These are phyloP conservation scores for Penicillium cataractarum DNA, from an alignment of 495 filamentous ascomycete genomes.

Conservation along the genomic window DNA sequence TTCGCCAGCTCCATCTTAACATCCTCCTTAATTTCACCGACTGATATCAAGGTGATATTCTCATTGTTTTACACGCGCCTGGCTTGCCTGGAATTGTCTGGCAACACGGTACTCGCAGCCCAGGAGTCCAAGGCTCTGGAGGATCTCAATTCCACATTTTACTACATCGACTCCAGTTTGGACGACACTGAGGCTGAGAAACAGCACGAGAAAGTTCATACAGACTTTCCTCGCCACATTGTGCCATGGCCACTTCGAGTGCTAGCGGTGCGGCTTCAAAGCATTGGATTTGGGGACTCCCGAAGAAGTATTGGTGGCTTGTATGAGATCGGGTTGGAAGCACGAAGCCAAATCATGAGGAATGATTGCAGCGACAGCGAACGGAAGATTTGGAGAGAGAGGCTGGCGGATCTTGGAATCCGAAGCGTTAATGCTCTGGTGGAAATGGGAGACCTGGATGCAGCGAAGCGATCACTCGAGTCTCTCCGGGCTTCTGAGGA, in stretches of 20 bases:
- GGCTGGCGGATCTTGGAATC: slow-evolving; percentile 76
- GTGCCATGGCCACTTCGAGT: slow-evolving; percentile 89
- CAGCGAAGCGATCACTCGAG: slow-evolving; percentile 70
- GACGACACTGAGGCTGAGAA: slow-evolving; percentile 31
- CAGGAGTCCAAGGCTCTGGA: slow-evolving; percentile 84
- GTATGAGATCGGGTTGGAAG: slow-evolving; percentile 84
- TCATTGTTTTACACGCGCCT: slow-evolving; percentile 79
- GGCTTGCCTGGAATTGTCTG: slow-evolving; percentile 75
- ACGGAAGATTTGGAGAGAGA: slow-evolving; percentile 63
- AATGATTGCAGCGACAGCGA: slow-evolving; percentile 35
- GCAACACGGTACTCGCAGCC: slow-evolving; percentile 72
- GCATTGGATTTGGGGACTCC: slow-evolving; percentile 79
- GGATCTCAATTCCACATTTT: slow-evolving; percentile 72
- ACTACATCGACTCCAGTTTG: slow-evolving; percentile 56
- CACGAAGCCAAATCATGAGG: slow-evolving; percentile 56
- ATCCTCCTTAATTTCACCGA: slow-evolving; percentile 50
- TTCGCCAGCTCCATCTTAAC: slow-evolving; percentile 46
- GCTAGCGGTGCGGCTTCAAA: slow-evolving; percentile 78
- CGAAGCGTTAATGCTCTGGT: slow-evolving; percentile 78
- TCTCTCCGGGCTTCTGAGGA: slow-evolving; percentile 41
- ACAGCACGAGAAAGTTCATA: slow-evolving; percentile 38
- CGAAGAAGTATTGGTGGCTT: slow-evolving; percentile 84
- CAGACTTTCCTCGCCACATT: slow-evolving; percentile 51
- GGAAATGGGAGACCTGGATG: slow-evolving; percentile 87
- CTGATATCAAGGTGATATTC: slow-evolving; percentile 69